Evolutionary conservation across 805 yeast species (phyloP), one percentile per base, ranked within the genome.

Genomic region (Candida manassasensis): DNA sequence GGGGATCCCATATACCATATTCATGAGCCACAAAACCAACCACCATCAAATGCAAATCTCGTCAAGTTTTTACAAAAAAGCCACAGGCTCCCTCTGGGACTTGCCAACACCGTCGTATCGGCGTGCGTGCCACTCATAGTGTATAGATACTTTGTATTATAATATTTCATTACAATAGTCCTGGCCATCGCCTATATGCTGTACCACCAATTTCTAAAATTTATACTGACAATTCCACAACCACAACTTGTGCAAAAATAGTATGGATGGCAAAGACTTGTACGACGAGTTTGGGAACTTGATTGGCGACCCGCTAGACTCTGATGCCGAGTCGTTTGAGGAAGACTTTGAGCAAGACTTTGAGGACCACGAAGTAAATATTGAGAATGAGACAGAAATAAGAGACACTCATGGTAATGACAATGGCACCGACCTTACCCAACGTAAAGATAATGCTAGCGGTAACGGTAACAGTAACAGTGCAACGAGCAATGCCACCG

Each of bases 211-310:
- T 21, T 21, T 21, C 10, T 10, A 21, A 21, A 21, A 8, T 21
- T 21, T 8, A n/a, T n/a, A n/a, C n/a, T n/a, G n/a, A n/a, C n/a
- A 6, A 24, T 11, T 7, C 27, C 12, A 24, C 27, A n/a, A 24
- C 8, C 27, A 7, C 12, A 24, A 8, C 12, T 7, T 6, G 6
- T 11, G 12, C 8, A n/a, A n/a, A n/a, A n/a, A n/a, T n/a, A n/a
- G n/a, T n/a, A 76, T 74, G 77, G 84, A 76, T 48, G 82, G 78
- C 15, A 67, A 62, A 16, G 84, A 78, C 41, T 52, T 78, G 18
- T 86, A 81, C 57, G 96, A 87, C 57, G 96, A 87, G 56, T 82
- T 82, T 54, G 90, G 90, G 29, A 82, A 82, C 51, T 67, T 71
- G 24, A 67, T 83, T 14, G 82, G 80, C 10, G 79, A 65, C 29